phyloP scores from a whole-genome alignment of 805 yeast species.

The Groenewaldozyma salmanticensis region DNA sequence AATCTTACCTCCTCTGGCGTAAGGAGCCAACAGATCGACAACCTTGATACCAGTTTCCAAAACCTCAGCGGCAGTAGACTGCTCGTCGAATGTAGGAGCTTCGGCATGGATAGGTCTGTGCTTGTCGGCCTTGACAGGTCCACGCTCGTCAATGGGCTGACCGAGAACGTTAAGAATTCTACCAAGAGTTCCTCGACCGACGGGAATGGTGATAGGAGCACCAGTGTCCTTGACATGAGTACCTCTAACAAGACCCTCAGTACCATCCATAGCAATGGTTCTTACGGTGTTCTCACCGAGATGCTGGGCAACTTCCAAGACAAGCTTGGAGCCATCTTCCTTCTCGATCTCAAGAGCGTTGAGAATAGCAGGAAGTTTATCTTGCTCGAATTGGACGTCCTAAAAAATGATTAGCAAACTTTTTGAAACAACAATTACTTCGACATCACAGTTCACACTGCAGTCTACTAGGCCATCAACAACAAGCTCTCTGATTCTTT shows the following conservation, averaged over 20 bases:
- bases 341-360: conserved; percentile 89
- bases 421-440: too few relatives aligned
- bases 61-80: conserved; percentile 96
- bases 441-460: too few relatives aligned
- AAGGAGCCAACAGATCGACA: conserved; percentile 97
- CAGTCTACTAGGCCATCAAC: too few relatives aligned
- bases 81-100: conserved; percentile 93
- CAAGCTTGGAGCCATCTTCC: conserved; percentile 63
- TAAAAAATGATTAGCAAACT: too few relatives aligned
- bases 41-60: conserved; percentile 99
- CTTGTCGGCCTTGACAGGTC: conserved; percentile 88
- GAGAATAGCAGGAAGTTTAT: conserved; percentile 92
- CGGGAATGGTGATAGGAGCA: conserved; percentile 97
- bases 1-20: conserved; percentile 99
- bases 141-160: conserved; percentile 99
- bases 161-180: conserved; percentile 96
- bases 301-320: conserved; percentile 98
- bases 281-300: conserved; percentile 99
- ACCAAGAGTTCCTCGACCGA: conserved; percentile 98
- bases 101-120: conserved; percentile 98
- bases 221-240: conserved; percentile 87
- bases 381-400: conserved; percentile 95
- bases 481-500: too few relatives aligned
- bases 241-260: conserved; percentile 99
- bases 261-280: conserved; percentile 99